These are phyloP conservation scores for Pseudomonodictys pantanalensis DNA, from an alignment of 495 filamentous ascomycete genomes.

Conservation along the genomic window DNA sequence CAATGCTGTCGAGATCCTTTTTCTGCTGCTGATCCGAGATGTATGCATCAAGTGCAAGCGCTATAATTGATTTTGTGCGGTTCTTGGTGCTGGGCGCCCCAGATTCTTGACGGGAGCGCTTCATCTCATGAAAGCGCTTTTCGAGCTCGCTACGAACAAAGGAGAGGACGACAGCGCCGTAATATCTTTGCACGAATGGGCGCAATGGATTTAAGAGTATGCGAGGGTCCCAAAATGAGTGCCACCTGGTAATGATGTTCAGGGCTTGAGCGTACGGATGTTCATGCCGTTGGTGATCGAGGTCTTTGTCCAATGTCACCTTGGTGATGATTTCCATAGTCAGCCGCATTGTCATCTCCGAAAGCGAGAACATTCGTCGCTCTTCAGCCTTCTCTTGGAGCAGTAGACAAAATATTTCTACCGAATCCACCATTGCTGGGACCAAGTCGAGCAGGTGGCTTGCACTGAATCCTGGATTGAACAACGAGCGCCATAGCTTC, in stretches of 20 bases:
- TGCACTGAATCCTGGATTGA: conserved; percentile 12
- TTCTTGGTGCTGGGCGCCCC: background rate
- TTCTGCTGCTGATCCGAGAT: background rate
- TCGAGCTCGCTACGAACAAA: background rate
- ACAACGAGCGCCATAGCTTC: background rate
- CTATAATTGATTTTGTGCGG: background rate
- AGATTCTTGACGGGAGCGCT: background rate
- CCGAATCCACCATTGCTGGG: background rate
- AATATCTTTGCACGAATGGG: background rate
- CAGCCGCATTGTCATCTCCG: background rate
- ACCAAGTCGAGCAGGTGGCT: background rate
- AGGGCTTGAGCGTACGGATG: background rate
- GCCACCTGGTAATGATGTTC: background rate
- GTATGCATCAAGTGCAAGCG: background rate
- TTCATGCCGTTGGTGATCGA: background rate
- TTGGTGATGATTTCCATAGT: background rate
- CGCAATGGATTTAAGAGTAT: background rate
- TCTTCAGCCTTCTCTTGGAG: background rate
- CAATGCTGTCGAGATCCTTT: background rate
- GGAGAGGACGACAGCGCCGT: background rate
- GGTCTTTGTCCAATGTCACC: background rate
- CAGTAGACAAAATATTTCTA: background rate
- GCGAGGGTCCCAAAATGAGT: background rate
- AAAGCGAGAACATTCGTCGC: background rate
- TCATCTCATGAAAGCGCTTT: background rate